Evolutionary conservation across 2,329 filamentous ascomycete species (phyloP), one percentile per base, ranked within the genome.

Genomic region (Colletotrichum phormii): DNA sequence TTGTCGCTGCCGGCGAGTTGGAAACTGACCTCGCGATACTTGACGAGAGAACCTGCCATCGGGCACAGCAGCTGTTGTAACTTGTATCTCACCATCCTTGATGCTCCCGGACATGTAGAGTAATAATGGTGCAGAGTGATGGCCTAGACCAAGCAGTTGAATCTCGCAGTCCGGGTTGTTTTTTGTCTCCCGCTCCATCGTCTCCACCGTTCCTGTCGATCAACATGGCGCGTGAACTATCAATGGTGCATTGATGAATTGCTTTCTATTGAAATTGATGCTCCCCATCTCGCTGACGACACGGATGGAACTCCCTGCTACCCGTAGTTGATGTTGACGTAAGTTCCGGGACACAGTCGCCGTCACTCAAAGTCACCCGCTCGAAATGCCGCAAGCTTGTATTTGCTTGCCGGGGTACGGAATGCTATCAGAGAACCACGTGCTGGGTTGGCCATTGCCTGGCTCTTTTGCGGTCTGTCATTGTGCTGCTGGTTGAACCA

Each of bases 171-270:
- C 26, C 7, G 46, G 46, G 13, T 37, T n/a, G 24, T 37, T 46
- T 54, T 61, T 61, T 29, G 37, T 29, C n/a, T 58, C 55, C 37
- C 63, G 3, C 49, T 9, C 58, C 24, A 55, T 22, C 31, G 37
- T 49, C 57, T 33, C 67, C 61, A 66, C 61, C 18, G 26, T 53
- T 13, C 24, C 24, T 61, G 37, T 26, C 24, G 63, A 71, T 71
- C 68, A 42, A 57, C 35, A 24, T 9, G 13, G 9, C 55, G 35
- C n/a, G 13, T 64, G 31, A 26, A 54, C 53, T 29, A 58, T 24
- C 46, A 31, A 35, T 53, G 31, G 54, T 54, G 31, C 26, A 49
- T 24, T 58, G n/a, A n/a, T 29, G 31, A 42, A 24, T 18, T 35
- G 18, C 11, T 54, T 26, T 37, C 8, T 63, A 54, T 64, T 35